Evolutionary conservation across 2,329 filamentous ascomycete species (phyloP).

Genomic region (Reticulascus tulasneorum): DNA sequence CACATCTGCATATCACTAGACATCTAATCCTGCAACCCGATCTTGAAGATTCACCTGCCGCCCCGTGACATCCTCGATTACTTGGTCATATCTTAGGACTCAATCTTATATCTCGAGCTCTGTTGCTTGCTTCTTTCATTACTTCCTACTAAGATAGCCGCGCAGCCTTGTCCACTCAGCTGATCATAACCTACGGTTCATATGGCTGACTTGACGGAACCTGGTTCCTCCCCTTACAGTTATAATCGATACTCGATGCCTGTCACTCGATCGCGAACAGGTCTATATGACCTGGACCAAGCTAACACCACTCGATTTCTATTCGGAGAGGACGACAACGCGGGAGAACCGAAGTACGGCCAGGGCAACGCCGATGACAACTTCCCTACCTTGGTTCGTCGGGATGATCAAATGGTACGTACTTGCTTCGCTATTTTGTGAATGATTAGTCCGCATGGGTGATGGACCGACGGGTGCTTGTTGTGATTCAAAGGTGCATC

Average conservation of each 20-base stretch:
- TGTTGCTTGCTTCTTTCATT: not conserved
- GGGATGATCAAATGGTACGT: constrained; percentile 55
- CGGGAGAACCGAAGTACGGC: constrained; percentile 65
- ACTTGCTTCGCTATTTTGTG: no score
- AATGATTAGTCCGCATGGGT: no score
- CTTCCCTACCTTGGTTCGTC: constrained; percentile 79
- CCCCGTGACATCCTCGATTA: no score
- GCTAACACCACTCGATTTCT: constrained; percentile 83
- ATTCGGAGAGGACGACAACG: constrained; percentile 72
- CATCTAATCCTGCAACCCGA: no score
- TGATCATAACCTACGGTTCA: not conserved
- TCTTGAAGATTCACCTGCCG: no score
- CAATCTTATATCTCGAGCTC: no score
- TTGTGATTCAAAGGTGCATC: no score
- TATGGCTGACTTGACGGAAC: constrained; percentile 7
- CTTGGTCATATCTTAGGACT: no score
- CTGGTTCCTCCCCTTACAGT: constrained; percentile 39
- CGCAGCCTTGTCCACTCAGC: constrained; percentile 9
- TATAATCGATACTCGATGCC: constrained; percentile 94
- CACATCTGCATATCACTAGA: no score
- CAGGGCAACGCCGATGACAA: constrained; percentile 74
- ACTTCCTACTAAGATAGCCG: not conserved
- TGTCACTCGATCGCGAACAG: constrained; percentile 66
- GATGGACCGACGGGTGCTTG: no score
- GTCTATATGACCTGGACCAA: constrained; percentile 69